These are phyloP conservation scores for Berberis thunbergii DNA, from an alignment of 164 flowering plant species.

Conservation along the genomic window DNA sequence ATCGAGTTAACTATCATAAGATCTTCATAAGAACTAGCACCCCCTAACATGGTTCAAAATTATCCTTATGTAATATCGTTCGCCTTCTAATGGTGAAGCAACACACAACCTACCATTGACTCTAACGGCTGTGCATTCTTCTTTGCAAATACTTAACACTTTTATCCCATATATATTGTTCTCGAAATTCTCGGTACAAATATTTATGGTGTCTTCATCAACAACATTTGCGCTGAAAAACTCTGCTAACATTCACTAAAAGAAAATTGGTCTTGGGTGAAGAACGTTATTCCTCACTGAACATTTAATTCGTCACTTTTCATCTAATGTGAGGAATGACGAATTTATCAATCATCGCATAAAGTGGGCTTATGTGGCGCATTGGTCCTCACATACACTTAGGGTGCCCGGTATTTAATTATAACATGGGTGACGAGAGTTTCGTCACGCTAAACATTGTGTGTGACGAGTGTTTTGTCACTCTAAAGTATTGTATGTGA, in stretches of 20 bases:
- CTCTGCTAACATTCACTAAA: not conserved
- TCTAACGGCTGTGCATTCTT: not conserved
- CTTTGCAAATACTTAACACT: not conserved
- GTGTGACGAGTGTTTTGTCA: too few species aligned
- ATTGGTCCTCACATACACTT: too few species aligned
- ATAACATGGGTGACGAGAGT: too few species aligned
- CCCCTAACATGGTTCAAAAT: slow-evolving; percentile 3
- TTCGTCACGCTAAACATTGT: too few species aligned
- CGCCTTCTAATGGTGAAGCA: not conserved
- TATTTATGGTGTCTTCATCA: not conserved
- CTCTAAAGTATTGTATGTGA: too few species aligned
- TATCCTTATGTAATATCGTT: not conserved
- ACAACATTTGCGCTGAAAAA: not conserved
- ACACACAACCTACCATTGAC: not conserved
- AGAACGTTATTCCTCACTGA: too few species aligned
- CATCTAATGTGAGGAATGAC: too few species aligned
- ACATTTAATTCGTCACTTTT: too few species aligned
- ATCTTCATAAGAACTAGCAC: not conserved
- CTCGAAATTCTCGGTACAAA: not conserved
- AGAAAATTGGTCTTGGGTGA: too few species aligned
- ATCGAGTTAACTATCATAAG: not conserved
- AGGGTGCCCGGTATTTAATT: too few species aligned
- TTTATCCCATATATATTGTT: not conserved
- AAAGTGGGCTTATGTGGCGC: too few species aligned
- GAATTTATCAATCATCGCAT: too few species aligned